Evolutionary conservation across 2,329 filamentous ascomycete species (phyloP).

Genomic region (Clarireedia paspali): DNA sequence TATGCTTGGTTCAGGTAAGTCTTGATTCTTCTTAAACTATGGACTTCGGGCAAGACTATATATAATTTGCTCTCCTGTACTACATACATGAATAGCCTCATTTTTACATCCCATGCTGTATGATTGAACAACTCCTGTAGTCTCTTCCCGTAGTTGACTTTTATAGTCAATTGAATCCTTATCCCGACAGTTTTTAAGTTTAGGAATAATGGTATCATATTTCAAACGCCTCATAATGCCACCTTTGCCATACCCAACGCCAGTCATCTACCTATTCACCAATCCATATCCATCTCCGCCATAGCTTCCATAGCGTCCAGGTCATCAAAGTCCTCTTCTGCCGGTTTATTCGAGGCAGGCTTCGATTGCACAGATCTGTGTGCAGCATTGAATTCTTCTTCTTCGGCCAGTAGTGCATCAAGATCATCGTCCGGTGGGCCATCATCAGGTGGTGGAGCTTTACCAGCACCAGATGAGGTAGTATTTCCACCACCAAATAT

Average conservation of each 20-base stretch:
- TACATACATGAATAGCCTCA: too few species aligned
- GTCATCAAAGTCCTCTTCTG: slow-evolving; percentile 36
- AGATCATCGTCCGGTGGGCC: slow-evolving; percentile 36
- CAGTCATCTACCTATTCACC: neutral
- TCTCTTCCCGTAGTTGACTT: too few species aligned
- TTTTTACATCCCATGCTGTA: too few species aligned
- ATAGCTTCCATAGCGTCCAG: slow-evolving; percentile 47
- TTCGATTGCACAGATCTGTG: slow-evolving; percentile 7
- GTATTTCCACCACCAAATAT: slow-evolving; percentile 16
- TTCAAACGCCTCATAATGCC: slow-evolving; percentile 9
- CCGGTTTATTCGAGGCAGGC: neutral
- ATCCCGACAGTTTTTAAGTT: neutral
- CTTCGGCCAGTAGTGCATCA: slow-evolving; percentile 21
- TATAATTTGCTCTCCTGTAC: too few species aligned
- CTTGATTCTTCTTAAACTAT: too few species aligned
- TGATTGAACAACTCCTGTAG: too few species aligned
- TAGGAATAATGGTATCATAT: neutral
- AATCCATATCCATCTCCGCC: slow-evolving; percentile 48
- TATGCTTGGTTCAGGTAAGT: too few species aligned
- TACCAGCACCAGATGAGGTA: slow-evolving; percentile 24
- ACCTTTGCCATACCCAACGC: neutral
- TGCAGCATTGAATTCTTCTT: slow-evolving; percentile 20
- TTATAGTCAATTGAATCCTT: too few species aligned
- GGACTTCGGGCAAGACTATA: too few species aligned
- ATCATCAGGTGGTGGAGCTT: slow-evolving; percentile 11